Conservation (phyloP, 2,329 filamentous ascomycete species). For the Colletotrichum sp. region DNA sequence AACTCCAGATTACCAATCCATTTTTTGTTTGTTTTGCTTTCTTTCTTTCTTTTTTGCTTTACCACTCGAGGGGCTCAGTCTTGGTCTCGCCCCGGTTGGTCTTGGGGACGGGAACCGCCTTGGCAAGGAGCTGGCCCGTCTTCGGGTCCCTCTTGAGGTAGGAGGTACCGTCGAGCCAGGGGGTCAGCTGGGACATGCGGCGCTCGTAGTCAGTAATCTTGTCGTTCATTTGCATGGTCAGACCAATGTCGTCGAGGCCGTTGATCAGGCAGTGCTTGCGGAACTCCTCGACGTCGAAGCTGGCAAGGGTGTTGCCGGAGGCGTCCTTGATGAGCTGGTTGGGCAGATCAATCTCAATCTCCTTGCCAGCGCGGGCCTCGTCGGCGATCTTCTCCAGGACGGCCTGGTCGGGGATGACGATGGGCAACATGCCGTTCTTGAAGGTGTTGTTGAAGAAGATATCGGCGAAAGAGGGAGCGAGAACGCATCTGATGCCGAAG, state of each 20-base stretch:
- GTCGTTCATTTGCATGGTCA: constrained; percentile 91
- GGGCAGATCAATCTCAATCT: constrained; percentile 88
- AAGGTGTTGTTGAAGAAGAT: constrained; percentile 99
- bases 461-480: constrained; percentile 84
- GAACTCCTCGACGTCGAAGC: constrained; percentile 91
- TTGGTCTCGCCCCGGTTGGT: constrained; percentile 88
- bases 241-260: constrained; percentile 92
- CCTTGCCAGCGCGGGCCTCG: constrained; percentile 79
- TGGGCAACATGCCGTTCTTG: constrained; percentile 98
- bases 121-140: constrained; percentile 60
- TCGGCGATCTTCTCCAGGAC: constrained; percentile 73
- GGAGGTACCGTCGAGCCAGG: constrained; percentile 88
- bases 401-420: constrained; percentile 72
- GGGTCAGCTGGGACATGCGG: constrained; percentile 77
- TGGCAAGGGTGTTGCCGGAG: constrained; percentile 73
- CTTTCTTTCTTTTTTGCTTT: constrained; percentile 26
- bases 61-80: constrained; percentile 91
- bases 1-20: constrained; percentile 15
- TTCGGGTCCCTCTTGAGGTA: constrained; percentile 71
- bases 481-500: constrained; percentile 93
- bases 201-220: constrained; percentile 87
- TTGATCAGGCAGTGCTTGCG: constrained; percentile 93
- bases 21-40: background rate
- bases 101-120: constrained; percentile 76
- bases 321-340: constrained; percentile 83